Percentiles rank a stretch among this genome's conserved stretches.
Evolutionary conservation across 2,329 filamentous ascomycete species (phyloP).

Genomic region (Alternaria sp.): DNA sequence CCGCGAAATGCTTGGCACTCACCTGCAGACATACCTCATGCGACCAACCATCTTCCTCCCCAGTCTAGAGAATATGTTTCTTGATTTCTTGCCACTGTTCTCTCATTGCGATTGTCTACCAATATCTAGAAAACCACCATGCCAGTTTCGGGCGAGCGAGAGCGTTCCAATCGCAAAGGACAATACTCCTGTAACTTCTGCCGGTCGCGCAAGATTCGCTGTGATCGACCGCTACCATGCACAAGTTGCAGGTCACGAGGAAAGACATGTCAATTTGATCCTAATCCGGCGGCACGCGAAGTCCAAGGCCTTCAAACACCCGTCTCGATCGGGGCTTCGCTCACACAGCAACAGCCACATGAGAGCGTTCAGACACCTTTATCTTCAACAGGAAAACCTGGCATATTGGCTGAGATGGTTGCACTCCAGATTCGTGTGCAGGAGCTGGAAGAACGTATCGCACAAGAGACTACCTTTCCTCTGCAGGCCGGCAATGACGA

Average conservation of each 20-base stretch:
- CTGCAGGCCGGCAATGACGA: background rate
- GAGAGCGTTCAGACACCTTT: background rate
- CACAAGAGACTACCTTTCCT: background rate
- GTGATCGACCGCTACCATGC: constrained; percentile 33
- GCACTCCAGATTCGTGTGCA: background rate
- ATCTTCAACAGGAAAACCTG: background rate
- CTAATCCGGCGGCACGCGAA: background rate
- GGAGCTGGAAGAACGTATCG: background rate
- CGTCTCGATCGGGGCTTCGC: background rate
- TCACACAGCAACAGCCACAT: background rate
- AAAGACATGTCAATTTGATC: constrained; percentile 21
- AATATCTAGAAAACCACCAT: background rate
- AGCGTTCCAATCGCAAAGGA: constrained; percentile 11
- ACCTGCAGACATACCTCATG: background rate
- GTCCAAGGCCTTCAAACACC: background rate
- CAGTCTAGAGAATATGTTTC: background rate
- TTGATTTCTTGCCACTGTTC: background rate
- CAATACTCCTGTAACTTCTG: constrained; percentile 36
- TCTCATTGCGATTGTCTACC: background rate
- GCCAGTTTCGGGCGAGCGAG: background rate
- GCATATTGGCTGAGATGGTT: background rate
- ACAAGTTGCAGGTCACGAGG: constrained; percentile 33
- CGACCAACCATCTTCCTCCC: background rate
- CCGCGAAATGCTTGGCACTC: background rate
- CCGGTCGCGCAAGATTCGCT: constrained; percentile 35